Conservation (phyloP, 768 basidiomycete genomes). For the Tricholoma sp. region DNA sequence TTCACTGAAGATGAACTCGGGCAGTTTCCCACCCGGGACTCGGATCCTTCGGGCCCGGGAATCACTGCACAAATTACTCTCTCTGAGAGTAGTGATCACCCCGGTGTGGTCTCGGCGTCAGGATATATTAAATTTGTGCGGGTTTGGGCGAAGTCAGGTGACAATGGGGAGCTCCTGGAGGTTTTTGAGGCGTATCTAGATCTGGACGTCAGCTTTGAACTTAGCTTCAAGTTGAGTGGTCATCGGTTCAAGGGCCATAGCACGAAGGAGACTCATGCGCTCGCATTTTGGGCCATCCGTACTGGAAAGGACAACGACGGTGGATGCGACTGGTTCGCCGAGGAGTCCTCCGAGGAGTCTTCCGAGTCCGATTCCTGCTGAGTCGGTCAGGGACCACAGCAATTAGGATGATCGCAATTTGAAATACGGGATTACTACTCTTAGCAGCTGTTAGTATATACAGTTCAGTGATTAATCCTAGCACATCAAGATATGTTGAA, state of each 20-base stretch:
- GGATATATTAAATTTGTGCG: slow-evolving; percentile 1
- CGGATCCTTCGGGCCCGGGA: background rate
- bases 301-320: background rate
- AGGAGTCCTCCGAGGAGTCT: too few species aligned
- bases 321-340: background rate
- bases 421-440: too few species aligned
- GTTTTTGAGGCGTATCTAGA: background rate
- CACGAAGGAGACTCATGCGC: background rate
- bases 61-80: background rate
- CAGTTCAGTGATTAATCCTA: too few species aligned
- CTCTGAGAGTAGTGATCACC: background rate
- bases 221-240: background rate
- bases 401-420: too few species aligned
- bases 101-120: background rate
- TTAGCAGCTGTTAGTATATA: too few species aligned
- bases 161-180: slow-evolving; percentile 1
- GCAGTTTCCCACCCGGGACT: background rate
- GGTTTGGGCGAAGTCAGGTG: background rate
- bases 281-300: background rate
- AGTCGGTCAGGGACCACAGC: too few species aligned
- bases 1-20: background rate
- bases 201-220: background rate
- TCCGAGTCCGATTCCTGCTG: background rate
- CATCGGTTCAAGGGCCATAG: background rate
- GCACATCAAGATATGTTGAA: too few species aligned